Base-by-base conservation (phyloP, 306 rosid species). In the Alnus rubra region DNA sequence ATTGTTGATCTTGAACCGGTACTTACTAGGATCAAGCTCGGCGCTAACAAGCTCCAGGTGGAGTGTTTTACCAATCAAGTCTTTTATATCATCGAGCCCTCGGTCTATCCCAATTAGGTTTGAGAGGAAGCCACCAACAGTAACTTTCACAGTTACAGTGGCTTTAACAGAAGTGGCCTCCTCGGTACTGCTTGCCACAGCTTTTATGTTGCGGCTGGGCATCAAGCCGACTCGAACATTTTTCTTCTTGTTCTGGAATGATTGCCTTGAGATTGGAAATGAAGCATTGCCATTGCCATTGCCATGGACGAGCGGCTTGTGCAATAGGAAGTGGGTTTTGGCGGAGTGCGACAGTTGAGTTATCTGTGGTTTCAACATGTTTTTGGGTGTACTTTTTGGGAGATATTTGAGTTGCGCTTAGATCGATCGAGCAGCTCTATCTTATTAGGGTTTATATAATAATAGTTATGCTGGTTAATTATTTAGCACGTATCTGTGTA, bases 1-100 rank as follows among this genome's bases (percentile, higher is more conserved):
- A 23, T 23, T 23, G 28, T 23, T 23, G 28, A 23, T 23, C 28
- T 23, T 23, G 28, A 23, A 23, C 28, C 28, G 28, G 28, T 3
- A 64, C 87, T 73, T 88, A 91, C 97, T 70, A 0, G 88, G 23
- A 50, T 87, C 63, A 63, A 84, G 82, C 0, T 87, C 12, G 2
- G 90, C 63, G 76, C 90, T 83, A 70, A 90, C 82, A 44, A 90
- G 87, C 79, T 92, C 95, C 62, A 92, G 65, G 39, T 83, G 86
- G 35, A 92, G 74, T 35, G 91, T 84, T 88, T 88, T 90, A 4
- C 97, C 95, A 4, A 86, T 84, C 88, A 92, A 73, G 82, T 92
- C 97, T 2, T 85, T 85, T 2, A 92, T 47, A 55, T 80, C 89
- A 81, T 92, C 97, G 12, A 88, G 81, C 42, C 88, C 69, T 19